A percentile compares a stretch with the other conserved stretches of the same genome.
These are phyloP conservation scores for Liriodendron chinense DNA, from an alignment of 164 flowering plant genomes.

Conservation along the genomic window DNA sequence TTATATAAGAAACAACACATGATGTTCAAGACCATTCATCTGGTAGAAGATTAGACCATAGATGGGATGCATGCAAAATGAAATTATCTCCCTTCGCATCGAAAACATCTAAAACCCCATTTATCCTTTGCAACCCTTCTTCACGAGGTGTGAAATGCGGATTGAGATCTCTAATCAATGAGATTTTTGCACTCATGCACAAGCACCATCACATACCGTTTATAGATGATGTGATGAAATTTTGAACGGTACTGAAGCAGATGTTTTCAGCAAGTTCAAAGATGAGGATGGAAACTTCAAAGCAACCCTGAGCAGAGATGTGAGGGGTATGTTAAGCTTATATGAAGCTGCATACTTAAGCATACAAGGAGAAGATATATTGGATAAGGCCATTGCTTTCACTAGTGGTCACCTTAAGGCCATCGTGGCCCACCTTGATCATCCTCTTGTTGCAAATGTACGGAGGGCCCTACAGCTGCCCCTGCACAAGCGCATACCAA, in stretches of 20 bases:
- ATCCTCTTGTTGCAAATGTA: conserved; percentile 18
- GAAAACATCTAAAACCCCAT: too few species aligned
- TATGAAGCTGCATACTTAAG: conserved; percentile 38
- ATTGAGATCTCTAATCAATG: too few species aligned
- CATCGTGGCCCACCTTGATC: neutral
- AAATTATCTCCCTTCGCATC: too few species aligned
- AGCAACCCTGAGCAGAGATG: conserved; percentile 10
- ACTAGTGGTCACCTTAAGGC: conserved; percentile 2
- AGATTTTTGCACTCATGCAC: too few species aligned
- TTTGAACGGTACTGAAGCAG: conserved; percentile 8
- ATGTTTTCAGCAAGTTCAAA: conserved; percentile 32
- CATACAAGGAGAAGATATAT: conserved; percentile 41
- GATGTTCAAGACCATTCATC: too few species aligned
- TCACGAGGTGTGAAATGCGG: too few species aligned
- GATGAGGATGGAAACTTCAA: conserved; percentile 29
- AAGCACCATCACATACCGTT: too few species aligned
- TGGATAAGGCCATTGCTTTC: conserved; percentile 38
- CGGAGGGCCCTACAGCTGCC: conserved; percentile 33
- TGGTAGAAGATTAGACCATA: too few species aligned
- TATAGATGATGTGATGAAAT: too few species aligned
- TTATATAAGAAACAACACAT: too few species aligned
- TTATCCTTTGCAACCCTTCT: too few species aligned
- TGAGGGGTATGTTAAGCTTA: conserved; percentile 26
- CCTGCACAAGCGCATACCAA: conserved; percentile 38
- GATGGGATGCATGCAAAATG: neutral